Evolutionary conservation across 139 green algal species (phyloP), one percentile per base, ranked within the genome.

Genomic region (Volvox reticuliferus): DNA sequence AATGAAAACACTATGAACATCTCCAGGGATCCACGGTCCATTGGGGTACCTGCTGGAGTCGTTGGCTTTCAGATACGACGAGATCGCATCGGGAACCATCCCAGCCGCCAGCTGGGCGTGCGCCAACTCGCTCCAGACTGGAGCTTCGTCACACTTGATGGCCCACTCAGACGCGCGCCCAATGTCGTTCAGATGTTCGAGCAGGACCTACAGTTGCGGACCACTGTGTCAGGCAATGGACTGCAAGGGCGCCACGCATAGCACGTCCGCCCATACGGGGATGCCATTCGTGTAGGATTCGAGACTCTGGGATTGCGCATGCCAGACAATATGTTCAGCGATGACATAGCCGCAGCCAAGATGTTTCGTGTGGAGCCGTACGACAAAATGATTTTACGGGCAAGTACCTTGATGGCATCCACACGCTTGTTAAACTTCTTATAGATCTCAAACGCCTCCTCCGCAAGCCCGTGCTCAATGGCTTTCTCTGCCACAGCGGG

Each of bases 361-460:
- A 26, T 6, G 24, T 26, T 28, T 28, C 67, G 67, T 28, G 67
- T 14, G 12, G 22, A 75, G 2, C 67, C 6, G 22, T 12, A 14
- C 2, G 24, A 9, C 44, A 5, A 55, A 55, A 55, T 55, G n/a
- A n/a, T n/a, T n/a, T n/a, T n/a, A 5, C 44, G 12, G 67, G 67
- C 22, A 75, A 75, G 6, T 32, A 92, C 88, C 81, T 95, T 95
- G 92, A 98, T 95, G 69, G 96, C 96, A 87, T 97, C 93, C 81
- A 94, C 94, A 82, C 91, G 90, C 79, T 93, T 94, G 93, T 96
- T 94, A 86, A 99, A 99, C 96, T 99, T 99, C 91, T 97, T 96
- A 96, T 99, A 99, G 89, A 99, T 99, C 86, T 99, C 98, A 91
- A 99, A 99, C 1, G 98, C 98, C 94, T 99, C 98, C 93, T 99